Base-by-base conservation (phyloP, 2,329 filamentous ascomycete species). In the Xenosphaeropsis pyriputrescens region DNA sequence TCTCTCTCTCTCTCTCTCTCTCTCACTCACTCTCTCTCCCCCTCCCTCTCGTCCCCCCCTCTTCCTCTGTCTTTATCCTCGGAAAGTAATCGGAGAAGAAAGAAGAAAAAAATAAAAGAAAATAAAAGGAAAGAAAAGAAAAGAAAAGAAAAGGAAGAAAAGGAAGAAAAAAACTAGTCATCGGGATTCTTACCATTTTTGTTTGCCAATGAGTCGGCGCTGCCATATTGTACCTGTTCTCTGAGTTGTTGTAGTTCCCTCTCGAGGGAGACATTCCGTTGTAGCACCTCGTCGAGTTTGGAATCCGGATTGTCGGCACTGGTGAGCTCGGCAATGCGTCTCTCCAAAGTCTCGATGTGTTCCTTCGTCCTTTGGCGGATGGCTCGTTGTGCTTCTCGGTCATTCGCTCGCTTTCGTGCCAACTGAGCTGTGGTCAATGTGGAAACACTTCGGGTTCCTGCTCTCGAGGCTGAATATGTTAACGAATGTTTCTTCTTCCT, bases 361-460 rank as follows among this genome's bases (percentile, higher is more conserved):
- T 81, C 75, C 61, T 85, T 88, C 26, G 85, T 93, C 47, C 86
- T 72, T 56, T 85, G 83, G 36, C 86, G 70, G 45, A 93, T 93
- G 32, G 83, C 84, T 36, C 86, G 73, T 61, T 94, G 86, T 32
- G 86, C 86, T 59, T 93, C 85, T 43, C 86, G 75, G 57, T 94
- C 86, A 62, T 93, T 93, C 53, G 85, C 84, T 45, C 86, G 72
- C 65, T 94, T 94, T 56, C 86, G 79, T 26, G 81, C 83, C 41
- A 94, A 72, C 60, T 94, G 86, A 45, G 85, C 81, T 12, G 84
- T 81, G 15, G 84, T 93, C 53, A 94, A 68, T 51, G 83, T 89
- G 45, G 85, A 85, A 39, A 93, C 86, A 45, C 83, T 86, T 47
- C 85, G 75, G 41, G 80, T 72, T 35, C 70, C 71, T 68, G 50